phyloP scores from a whole-genome alignment of 768 basidiomycete species.

The Leccinum pellstonianum region DNA sequence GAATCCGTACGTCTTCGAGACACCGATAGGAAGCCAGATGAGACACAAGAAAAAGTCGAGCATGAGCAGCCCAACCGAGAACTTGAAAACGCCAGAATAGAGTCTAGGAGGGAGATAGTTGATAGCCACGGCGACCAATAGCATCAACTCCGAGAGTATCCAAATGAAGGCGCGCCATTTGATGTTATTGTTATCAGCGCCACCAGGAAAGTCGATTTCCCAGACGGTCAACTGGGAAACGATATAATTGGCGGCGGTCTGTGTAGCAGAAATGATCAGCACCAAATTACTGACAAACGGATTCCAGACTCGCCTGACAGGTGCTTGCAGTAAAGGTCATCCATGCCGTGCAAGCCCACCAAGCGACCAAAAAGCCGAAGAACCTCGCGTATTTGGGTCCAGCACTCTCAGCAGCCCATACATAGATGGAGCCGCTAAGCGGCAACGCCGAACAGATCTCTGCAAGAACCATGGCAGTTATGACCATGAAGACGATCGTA shows the following conservation, averaged over 20 bases:
- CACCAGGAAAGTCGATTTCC: conserved; percentile 82
- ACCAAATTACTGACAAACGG: background rate
- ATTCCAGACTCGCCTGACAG: conserved; percentile 59
- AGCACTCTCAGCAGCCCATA: conserved; percentile 93
- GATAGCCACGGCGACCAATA: conserved; percentile 71
- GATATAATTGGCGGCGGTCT: conserved; percentile 89
- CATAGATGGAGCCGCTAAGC: conserved; percentile 88
- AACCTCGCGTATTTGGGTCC: conserved; percentile 85
- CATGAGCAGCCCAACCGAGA: conserved; percentile 72
- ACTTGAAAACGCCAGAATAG: conserved; percentile 77
- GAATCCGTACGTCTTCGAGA: conserved; percentile 87
- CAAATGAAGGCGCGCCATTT: conserved; percentile 88
- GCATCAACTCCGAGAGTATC: conserved; percentile 72
- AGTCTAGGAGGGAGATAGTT: conserved; percentile 80
- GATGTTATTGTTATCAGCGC: conserved; percentile 62
- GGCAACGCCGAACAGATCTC: conserved; percentile 90
- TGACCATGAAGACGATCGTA: conserved; percentile 83
- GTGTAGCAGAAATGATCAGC: conserved; percentile 2
- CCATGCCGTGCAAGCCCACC: conserved; percentile 96
- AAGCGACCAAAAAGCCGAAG: conserved; percentile 87
- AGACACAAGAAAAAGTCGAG: conserved; percentile 85
- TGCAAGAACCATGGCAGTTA: conserved; percentile 83
- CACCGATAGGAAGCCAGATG: conserved; percentile 92
- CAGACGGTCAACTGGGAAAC: conserved; percentile 81
- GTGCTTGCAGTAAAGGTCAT: conserved; percentile 91